Percentiles rank a stretch among this genome's conserved stretches.
phyloP scores from a whole-genome alignment of 805 yeast genomes.

The Blastobotrys parvus region DNA sequence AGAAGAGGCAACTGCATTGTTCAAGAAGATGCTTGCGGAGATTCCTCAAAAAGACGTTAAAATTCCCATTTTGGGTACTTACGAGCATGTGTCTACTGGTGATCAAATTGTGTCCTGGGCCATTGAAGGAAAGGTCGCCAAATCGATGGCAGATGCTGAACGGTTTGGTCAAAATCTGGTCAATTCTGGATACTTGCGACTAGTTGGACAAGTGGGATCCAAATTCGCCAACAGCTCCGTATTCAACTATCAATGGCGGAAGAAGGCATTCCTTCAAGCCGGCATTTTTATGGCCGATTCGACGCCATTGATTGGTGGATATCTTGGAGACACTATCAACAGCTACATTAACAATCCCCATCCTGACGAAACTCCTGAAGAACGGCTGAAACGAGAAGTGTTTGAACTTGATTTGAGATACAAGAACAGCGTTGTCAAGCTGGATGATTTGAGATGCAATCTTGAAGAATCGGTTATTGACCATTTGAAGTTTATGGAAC shows the following conservation, averaged over 20 bases:
- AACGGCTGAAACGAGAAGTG: conserved; percentile 49
- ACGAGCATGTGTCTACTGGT: conserved; percentile 55
- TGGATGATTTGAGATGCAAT: conserved; percentile 62
- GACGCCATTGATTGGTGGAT: conserved; percentile 25
- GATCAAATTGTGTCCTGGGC: conserved; percentile 54
- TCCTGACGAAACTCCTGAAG: conserved; percentile 43
- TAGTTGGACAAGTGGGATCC: conserved; percentile 53
- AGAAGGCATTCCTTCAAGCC: conserved; percentile 52
- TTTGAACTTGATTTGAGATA: conserved; percentile 49
- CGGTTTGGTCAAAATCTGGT: conserved; percentile 65
- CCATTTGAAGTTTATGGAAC: conserved; percentile 68
- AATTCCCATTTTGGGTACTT: conserved; percentile 63
- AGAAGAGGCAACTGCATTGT: conserved; percentile 35
- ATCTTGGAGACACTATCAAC: conserved; percentile 22
- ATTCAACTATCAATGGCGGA: conserved; percentile 75
- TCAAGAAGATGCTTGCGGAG: conserved; percentile 36
- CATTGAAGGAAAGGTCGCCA: conserved; percentile 35
- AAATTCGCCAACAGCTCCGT: conserved; percentile 67
- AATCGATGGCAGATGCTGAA: conserved; percentile 53
- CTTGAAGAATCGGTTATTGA: conserved; percentile 65
- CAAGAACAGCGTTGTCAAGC: conserved; percentile 42
- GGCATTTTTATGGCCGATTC: conserved; percentile 21
- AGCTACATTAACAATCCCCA: conserved; percentile 21
- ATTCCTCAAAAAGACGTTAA: conserved; percentile 48
- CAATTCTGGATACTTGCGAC: conserved; percentile 47